These are phyloP conservation scores for Sugiyamaella mastotermitis DNA, from an alignment of 805 yeast genomes.

Conservation along the genomic window DNA sequence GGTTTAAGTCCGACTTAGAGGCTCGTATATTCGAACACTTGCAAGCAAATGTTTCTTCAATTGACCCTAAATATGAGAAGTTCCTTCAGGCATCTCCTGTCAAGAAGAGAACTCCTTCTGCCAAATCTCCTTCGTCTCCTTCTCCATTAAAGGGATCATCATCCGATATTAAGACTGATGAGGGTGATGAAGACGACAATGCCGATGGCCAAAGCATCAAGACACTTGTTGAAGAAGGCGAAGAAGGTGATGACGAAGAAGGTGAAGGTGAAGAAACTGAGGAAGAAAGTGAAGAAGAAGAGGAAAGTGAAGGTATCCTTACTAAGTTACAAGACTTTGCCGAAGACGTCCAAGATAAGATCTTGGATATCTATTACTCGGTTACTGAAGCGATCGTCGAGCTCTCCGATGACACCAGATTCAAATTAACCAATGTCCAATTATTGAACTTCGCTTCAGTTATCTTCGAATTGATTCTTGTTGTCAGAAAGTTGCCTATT, in stretches of 20 bases:
- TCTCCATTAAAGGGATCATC: constrained; percentile 1
- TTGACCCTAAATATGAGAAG: constrained; percentile 20
- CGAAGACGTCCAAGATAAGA: constrained; percentile 22
- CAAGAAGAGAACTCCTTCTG: constrained; percentile 10
- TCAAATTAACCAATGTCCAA: constrained; percentile 25
- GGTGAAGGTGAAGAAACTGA: constrained; percentile 20
- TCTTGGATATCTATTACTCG: constrained; percentile 6
- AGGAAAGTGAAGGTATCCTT: constrained; percentile 15
- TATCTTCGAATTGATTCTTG: constrained; percentile 13
- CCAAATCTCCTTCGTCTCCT: constrained; percentile 6
- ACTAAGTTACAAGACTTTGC: constrained; percentile 16
- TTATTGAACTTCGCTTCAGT: constrained; percentile 20
- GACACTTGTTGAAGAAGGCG: constrained; percentile 14
- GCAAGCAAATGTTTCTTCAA: constrained; percentile 12
- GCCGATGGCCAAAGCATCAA: constrained; percentile 7
- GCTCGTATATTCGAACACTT: constrained; percentile 22
- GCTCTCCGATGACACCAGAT: constrained; percentile 18
- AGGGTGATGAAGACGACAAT: constrained; percentile 14
- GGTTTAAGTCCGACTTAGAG: constrained; percentile 27
- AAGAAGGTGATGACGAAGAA: constrained; percentile 18
- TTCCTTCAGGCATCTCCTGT: constrained; percentile 17
- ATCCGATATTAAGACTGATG: constrained; percentile 1
- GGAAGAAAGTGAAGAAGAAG: constrained; percentile 14
- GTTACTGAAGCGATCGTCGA: constrained; percentile 15
- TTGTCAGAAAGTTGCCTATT: constrained; percentile 11